These are phyloP conservation scores for Chrysanthemum lavandulifolium DNA, from an alignment of 129 eudicot genomes.

Conservation along the genomic window DNA sequence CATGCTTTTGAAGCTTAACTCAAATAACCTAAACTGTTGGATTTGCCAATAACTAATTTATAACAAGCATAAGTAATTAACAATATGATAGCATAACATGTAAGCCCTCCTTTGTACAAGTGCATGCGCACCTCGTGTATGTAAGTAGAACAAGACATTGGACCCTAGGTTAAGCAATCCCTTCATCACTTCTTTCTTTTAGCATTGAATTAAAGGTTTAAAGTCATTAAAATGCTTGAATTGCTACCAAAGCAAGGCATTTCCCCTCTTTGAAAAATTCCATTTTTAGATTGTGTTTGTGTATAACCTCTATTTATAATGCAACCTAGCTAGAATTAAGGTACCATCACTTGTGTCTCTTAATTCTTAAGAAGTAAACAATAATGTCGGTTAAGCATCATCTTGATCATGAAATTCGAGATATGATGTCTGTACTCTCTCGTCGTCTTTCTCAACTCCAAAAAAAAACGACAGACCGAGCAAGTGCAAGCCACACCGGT, in stretches of 20 bases:
- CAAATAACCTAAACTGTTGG: no score
- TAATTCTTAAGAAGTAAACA: background rate
- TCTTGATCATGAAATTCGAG: conserved; percentile 55
- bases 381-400: conserved; percentile 35
- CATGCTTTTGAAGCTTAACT: no score
- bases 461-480: conserved; percentile 27
- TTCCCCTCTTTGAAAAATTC: conserved; percentile 6
- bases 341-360: background rate
- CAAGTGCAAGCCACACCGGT: conserved; percentile 35
- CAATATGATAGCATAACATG: background rate
- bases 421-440: conserved; percentile 57
- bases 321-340: conserved; percentile 21
- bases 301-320: conserved; percentile 23
- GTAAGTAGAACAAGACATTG: background rate
- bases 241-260: conserved; percentile 40
- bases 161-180: conserved; percentile 24
- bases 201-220: conserved; percentile 13
- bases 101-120: background rate
- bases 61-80: no score
- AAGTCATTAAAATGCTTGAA: conserved; percentile 38
- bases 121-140: background rate
- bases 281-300: background rate
- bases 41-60: no score
- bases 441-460: conserved; percentile 53
- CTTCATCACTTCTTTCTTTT: conserved; percentile 1